Base-by-base conservation (phyloP, 257 asterid genomes). In the Solanum bulbocastanum region DNA sequence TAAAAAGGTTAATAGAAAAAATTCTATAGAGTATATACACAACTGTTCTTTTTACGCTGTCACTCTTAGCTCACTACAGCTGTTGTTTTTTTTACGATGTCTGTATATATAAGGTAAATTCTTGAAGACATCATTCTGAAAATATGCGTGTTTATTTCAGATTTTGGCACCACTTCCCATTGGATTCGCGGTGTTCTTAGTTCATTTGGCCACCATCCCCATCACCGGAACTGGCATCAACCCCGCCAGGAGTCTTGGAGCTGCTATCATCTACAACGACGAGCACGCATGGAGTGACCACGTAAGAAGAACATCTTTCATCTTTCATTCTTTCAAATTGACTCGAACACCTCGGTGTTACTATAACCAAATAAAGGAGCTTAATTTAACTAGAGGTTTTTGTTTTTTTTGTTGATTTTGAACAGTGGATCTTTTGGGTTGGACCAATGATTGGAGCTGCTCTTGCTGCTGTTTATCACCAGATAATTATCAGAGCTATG, bases 171-270 rank as follows among this genome's bases (percentile, higher is more conserved):
- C 98, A 15, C 96, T 94, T 25, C 98, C 98, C 3, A 94, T 94
- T 37, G 98, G 98, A 40, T 94, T 94, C 32, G 95, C 98, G 2
- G 96, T 94, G 8, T 93, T 93, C 86, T 87, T 94, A 86, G 98
- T 94, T 71, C 98, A 94, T 69, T 87, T 94, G 93, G 98, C 98
- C 81, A 94, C 98, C 89, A 94, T 94, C 58, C 98, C 98, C 30
- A 92, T 94, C 87, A 94, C 98, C n/a, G 98, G 98, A 82, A 94
- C 98, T 2, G 93, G 98, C 88, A 93, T 94, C 93, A 94, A 94
- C 94, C 98, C 98, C 0, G 98, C 98, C 22, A 90, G 98, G 84
- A 94, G 98, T 87, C 96, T 94, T 1, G 98, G 98, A 46, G 94
- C 98, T 36, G 92, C 98, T 86, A 93, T 94, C 86, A 93, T 94